These are phyloP conservation scores for Aspergillus ruber DNA, from an alignment of 2,329 filamentous ascomycete genomes.

Conservation along the genomic window DNA sequence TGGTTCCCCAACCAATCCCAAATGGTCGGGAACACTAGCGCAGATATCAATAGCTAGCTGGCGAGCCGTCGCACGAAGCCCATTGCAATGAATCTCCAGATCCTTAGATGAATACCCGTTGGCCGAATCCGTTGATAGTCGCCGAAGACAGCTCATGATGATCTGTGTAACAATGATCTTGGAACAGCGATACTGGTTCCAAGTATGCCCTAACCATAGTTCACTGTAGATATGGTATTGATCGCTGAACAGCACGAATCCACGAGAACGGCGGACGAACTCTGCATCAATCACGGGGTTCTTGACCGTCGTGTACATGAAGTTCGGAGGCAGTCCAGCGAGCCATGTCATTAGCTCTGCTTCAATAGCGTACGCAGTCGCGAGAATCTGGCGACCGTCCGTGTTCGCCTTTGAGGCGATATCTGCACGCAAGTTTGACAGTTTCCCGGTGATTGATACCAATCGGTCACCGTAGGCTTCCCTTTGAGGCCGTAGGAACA, in stretches of 20 bases:
- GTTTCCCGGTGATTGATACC: constrained; percentile 21
- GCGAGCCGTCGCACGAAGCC: constrained; percentile 20
- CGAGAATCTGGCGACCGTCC: constrained; percentile 23
- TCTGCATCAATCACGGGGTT: constrained; percentile 25
- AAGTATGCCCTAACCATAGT: constrained; percentile 50
- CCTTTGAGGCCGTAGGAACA: constrained; percentile 21
- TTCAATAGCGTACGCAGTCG: constrained; percentile 26
- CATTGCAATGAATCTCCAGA: constrained; percentile 23
- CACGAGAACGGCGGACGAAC: constrained; percentile 25
- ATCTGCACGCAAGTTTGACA: constrained; percentile 29
- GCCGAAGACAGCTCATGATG: constrained; percentile 31
- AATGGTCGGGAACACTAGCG: constrained; percentile 30
- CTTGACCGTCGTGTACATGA: constrained; percentile 21
- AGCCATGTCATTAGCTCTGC: constrained; percentile 29
- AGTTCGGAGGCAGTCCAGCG: constrained; percentile 20
- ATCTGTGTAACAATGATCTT: constrained; percentile 50
- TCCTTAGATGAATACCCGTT: constrained; percentile 19
- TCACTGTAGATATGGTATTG: constrained; percentile 52
- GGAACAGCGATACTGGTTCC: constrained; percentile 56
- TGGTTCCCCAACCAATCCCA: constrained; percentile 19
- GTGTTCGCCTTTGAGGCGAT: constrained; percentile 20
- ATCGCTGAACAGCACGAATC: constrained; percentile 37
- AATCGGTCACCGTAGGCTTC: constrained; percentile 24
- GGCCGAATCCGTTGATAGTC: constrained; percentile 18
- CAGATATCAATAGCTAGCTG: constrained; percentile 32